These are phyloP conservation scores for Mycocentrospora acerina DNA, from an alignment of 2,329 filamentous ascomycete genomes.

Conservation along the genomic window DNA sequence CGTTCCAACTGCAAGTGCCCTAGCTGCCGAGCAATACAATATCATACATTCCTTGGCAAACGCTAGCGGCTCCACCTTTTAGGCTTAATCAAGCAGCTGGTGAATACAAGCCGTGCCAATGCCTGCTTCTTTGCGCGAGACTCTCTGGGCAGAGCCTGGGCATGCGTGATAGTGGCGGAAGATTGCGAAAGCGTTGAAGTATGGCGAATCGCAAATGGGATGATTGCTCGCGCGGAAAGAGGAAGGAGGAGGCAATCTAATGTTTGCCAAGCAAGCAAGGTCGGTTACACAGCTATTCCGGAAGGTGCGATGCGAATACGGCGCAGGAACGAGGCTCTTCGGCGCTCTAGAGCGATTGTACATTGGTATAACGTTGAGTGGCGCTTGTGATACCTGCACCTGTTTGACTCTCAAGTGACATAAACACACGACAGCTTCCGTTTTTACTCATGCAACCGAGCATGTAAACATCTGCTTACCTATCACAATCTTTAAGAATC, in stretches of 20 bases:
- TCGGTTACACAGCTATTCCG: constrained; percentile 4
- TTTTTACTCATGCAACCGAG: too few species aligned
- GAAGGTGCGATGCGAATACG: constrained; percentile 9
- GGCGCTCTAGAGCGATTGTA: too few species aligned
- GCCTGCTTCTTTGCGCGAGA: constrained; percentile 14
- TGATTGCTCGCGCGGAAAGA: constrained; percentile 2
- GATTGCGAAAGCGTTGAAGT: constrained; percentile 4
- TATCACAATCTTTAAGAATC: too few species aligned
- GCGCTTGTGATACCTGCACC: too few species aligned
- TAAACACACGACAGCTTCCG: too few species aligned
- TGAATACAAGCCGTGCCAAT: constrained; percentile 13
- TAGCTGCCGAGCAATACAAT: constrained; percentile 7
- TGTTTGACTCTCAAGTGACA: too few species aligned
- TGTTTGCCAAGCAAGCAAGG: constrained; percentile 5
- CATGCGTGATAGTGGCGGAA: constrained; percentile 12
- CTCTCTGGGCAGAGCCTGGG: constrained; percentile 15
- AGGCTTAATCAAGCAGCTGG: constrained; percentile 9
- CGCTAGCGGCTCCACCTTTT: constrained; percentile 5
- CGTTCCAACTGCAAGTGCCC: too few species aligned
- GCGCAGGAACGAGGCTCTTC: too few species aligned
- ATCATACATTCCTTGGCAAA: constrained; percentile 6
- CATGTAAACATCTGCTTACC: too few species aligned
- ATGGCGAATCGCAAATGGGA: too few species aligned
- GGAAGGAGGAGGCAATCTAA: constrained; percentile 4
- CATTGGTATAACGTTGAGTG: too few species aligned